Evolutionary conservation across 805 yeast species (phyloP).

Genomic region (Teunomyces pallodes): DNA sequence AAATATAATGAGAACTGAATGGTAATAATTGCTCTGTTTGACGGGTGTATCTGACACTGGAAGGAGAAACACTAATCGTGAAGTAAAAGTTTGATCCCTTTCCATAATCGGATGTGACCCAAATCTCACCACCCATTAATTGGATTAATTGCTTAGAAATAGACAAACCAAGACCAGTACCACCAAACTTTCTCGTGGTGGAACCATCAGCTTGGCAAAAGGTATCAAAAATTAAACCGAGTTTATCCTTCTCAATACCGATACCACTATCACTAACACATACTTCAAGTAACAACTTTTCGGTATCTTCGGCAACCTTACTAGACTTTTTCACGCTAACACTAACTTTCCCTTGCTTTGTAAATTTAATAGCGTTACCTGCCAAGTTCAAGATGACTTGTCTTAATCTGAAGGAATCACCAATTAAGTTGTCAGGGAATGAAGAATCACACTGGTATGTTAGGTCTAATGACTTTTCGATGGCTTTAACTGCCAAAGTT

Average conservation of each 20-base stretch:
- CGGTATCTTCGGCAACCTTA: slow-evolving; percentile 30
- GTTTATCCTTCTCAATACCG: slow-evolving; percentile 81
- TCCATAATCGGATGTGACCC: slow-evolving; percentile 83
- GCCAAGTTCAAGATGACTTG: slow-evolving; percentile 84
- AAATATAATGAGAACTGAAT: slow-evolving; percentile 65
- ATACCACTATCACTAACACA: slow-evolving; percentile 91
- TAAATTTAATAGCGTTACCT: slow-evolving; percentile 88
- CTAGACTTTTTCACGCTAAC: slow-evolving; percentile 62
- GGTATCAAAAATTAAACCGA: slow-evolving; percentile 83
- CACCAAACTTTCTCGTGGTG: slow-evolving; percentile 89
- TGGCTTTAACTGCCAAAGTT: slow-evolving; percentile 85
- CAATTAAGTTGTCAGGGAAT: slow-evolving; percentile 82
- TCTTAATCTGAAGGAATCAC: slow-evolving; percentile 84
- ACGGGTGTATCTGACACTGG: slow-evolving; percentile 57
- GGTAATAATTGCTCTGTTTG: slow-evolving; percentile 70
- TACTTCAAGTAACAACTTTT: slow-evolving; percentile 63
- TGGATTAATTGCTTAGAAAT: slow-evolving; percentile 85
- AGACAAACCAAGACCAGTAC: slow-evolving; percentile 86
- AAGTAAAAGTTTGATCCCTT: slow-evolving; percentile 81
- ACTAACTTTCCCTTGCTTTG: slow-evolving; percentile 78
- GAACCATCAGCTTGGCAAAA: slow-evolving; percentile 95
- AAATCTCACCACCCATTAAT: slow-evolving; percentile 90
- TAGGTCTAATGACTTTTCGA: slow-evolving; percentile 78
- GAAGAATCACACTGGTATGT: slow-evolving; percentile 81
- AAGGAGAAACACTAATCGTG: slow-evolving; percentile 76